A percentile compares a stretch with the other conserved stretches of the same genome.
phyloP scores from a whole-genome alignment of 371 early-diverging fungal genomes.

The Apophysomyces trapeziformis region DNA sequence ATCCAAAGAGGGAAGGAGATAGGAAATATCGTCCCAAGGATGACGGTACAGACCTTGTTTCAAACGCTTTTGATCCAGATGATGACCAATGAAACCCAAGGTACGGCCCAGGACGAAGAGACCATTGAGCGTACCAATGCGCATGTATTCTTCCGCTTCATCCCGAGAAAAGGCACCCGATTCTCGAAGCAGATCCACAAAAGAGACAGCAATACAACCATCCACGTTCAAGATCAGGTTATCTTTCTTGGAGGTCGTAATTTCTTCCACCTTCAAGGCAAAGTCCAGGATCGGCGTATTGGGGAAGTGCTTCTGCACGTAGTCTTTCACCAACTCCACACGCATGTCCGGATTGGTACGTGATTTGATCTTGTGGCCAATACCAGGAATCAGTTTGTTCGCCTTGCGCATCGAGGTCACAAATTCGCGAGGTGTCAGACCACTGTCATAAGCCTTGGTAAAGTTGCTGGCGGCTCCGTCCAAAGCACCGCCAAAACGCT shows the following conservation, averaged over 20 bases:
- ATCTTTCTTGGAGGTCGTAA: constrained; percentile 96
- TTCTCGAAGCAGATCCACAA: constrained; percentile 90
- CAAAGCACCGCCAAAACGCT: constrained; percentile 94
- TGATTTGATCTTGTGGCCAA: constrained; percentile 97
- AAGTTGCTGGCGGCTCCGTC: constrained; percentile 94
- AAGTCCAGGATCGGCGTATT: constrained; percentile 84
- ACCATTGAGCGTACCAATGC: constrained; percentile 94
- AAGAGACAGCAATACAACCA: constrained; percentile 92
- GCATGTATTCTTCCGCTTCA: constrained; percentile 94
- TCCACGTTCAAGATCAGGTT: constrained; percentile 96
- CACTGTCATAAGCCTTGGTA: constrained; percentile 84
- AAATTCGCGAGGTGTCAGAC: constrained; percentile 86
- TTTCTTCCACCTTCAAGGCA: constrained; percentile 89
- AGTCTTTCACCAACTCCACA: constrained; percentile 90
- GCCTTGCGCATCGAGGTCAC: constrained; percentile 87
- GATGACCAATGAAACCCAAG: constrained; percentile 95
- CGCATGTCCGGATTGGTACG: constrained; percentile 97
- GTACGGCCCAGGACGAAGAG: constrained; percentile 92
- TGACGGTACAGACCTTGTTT: constrained; percentile 96
- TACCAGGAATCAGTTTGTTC: constrained; percentile 90
- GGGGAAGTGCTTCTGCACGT: constrained; percentile 86
- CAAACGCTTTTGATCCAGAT: constrained; percentile 93
- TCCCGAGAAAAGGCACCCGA: constrained; percentile 90
- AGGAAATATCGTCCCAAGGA: constrained; percentile 96
- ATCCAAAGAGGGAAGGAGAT: constrained; percentile 65